Percentiles rank a stretch among this genome's conserved stretches.
phyloP scores from a whole-genome alignment of 306 rosid species.

The Cucurbita maxima region DNA sequence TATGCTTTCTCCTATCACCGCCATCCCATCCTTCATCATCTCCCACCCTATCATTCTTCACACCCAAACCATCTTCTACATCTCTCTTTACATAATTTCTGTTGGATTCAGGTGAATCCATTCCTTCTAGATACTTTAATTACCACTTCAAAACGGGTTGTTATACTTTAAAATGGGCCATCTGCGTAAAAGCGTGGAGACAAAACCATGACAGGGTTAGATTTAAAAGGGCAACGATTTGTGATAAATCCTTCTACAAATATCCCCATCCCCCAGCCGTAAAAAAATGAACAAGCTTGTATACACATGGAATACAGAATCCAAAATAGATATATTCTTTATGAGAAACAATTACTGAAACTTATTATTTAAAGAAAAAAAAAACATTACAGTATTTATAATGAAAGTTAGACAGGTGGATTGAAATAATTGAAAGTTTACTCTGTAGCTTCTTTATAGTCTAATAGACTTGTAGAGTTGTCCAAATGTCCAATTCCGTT shows the following conservation, averaged over 20 bases:
- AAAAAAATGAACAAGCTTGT: not conserved
- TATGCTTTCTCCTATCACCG: conserved; percentile 61
- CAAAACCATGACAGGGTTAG: not conserved
- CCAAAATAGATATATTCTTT: not conserved
- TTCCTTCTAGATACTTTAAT: conserved; percentile 6
- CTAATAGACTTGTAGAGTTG: not conserved
- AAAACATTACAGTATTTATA: not conserved
- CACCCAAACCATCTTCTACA: conserved; percentile 30
- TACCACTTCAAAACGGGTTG: not conserved
- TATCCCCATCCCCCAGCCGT: not conserved
- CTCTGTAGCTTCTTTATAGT: not conserved
- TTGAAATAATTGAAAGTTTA: not conserved
- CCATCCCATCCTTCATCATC: conserved; percentile 70
- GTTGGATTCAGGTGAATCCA: conserved; percentile 48
- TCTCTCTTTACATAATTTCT: conserved; percentile 31
- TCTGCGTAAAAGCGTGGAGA: conserved; percentile 1
- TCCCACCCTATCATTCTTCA: conserved; percentile 42
- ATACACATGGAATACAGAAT: not conserved
- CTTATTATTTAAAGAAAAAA: no score
- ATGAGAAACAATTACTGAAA: not conserved
- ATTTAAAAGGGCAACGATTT: not conserved
- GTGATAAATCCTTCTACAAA: not conserved
- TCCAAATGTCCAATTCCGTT: not conserved
- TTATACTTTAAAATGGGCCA: not conserved
- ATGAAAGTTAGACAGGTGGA: not conserved